Percentiles rank a stretch among this genome's conserved stretches.
Evolutionary conservation across 768 basidiomycete species (phyloP).

Genomic region (button mushroom (Agaricus bisporus)): DNA sequence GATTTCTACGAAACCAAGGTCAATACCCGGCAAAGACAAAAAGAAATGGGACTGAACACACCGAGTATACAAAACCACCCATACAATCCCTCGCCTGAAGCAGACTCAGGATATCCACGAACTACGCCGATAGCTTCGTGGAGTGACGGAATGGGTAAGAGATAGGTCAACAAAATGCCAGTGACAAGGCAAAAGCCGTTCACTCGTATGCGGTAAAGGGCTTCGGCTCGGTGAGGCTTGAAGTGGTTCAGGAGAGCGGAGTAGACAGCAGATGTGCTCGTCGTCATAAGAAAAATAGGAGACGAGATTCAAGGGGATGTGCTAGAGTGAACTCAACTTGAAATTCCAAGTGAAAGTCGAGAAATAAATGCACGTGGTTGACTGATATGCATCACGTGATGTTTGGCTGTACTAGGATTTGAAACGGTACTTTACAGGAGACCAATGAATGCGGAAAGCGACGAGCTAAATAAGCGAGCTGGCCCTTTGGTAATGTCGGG

Average conservation of each 20-base stretch:
- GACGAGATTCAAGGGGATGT: no score
- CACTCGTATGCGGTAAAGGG: slow-evolving; percentile 34
- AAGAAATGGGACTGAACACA: slow-evolving; percentile 14
- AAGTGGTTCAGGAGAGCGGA: slow-evolving; percentile 20
- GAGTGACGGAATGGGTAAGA: slow-evolving; percentile 34
- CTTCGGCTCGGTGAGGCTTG: slow-evolving; percentile 40
- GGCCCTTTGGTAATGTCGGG: no score
- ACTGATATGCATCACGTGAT: no score
- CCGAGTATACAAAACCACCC: slow-evolving; percentile 34
- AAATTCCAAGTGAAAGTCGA: no score
- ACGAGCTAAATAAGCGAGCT: no score
- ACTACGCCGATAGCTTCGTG: slow-evolving; percentile 25
- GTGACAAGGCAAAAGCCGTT: slow-evolving; percentile 32
- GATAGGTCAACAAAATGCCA: slow-evolving; percentile 28
- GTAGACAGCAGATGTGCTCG: no score
- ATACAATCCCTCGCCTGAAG: slow-evolving; percentile 31
- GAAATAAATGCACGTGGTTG: no score
- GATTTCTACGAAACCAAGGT: slow-evolving; percentile 22
- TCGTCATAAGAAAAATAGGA: no score
- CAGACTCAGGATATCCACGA: slow-evolving; percentile 19
- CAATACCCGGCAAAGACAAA: background rate
- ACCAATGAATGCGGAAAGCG: no score
- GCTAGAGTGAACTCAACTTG: no score
- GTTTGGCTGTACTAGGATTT: no score
- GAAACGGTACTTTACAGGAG: no score